Conservation (phyloP, 257 asterid genomes). For the Nicotiana noctiflora region DNA sequence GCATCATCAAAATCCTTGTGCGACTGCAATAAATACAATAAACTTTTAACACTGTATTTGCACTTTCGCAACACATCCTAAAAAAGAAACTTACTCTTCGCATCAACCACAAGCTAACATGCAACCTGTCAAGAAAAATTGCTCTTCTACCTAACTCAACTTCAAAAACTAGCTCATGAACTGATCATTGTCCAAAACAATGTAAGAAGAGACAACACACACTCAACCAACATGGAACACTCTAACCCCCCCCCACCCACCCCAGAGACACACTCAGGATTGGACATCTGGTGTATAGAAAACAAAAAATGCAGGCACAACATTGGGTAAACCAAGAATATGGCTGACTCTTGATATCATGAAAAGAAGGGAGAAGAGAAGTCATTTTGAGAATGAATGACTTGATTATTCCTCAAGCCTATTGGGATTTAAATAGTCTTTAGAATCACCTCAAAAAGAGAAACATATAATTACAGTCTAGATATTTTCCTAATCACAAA, state of each 20-base stretch:
- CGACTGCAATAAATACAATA: conserved; percentile 34
- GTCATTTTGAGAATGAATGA: background rate
- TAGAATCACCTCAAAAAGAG: background rate
- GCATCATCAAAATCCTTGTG: conserved; percentile 75
- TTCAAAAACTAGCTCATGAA: background rate
- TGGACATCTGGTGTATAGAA: background rate
- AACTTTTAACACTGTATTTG: background rate
- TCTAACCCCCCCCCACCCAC: background rate
- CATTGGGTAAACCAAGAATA: background rate
- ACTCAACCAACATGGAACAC: background rate
- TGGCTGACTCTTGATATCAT: background rate
- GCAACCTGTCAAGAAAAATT: background rate
- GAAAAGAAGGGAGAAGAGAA: background rate
- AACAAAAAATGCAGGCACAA: background rate
- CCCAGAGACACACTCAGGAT: background rate
- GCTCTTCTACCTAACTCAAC: background rate
- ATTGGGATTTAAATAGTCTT: background rate
- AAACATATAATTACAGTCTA: background rate
- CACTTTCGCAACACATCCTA: background rate
- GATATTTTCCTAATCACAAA: background rate
- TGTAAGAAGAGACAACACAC: background rate
- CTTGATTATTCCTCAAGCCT: background rate
- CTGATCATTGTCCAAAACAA: background rate
- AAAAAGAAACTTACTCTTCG: background rate
- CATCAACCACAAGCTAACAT: background rate